Base-by-base conservation (phyloP, 805 yeast genomes). In the Naumovozyma dairenensis region DNA sequence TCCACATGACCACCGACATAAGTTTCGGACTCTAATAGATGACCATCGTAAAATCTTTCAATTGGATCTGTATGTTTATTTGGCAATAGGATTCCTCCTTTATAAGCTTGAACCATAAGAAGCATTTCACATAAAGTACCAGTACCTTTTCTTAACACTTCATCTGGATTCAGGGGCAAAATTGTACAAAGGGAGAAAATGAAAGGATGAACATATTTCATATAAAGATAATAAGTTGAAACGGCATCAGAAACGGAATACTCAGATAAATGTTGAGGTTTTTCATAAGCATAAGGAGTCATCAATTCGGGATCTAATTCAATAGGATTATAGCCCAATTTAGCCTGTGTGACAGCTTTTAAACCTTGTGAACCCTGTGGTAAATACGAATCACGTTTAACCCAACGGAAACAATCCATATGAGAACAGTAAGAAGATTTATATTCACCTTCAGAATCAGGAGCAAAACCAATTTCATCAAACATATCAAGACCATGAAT, bases 231-330 rank as follows among this genome's bases (percentile, higher is more conserved):
- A 55, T 87, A 92, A 0, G 99, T 92, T 4, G 98, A 98, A 25
- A 93, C 98, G 9, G 99, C 99, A 68, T 92, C 99, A 37, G 98
- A 93, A 18, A 92, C 99, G 1, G 98, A 93, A 58, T 92, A 92
- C 54, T 93, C 98, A 0, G 98, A 85, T 33, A 92, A 60, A 3
- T 80, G 62, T 51, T 92, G 97, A 1, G 99, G 98, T 47, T 80
- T 74, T 49, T 87, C 95, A 45, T 79, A 75, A 3, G 99, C 99
- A 57, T 89, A 92, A 0, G 96, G 96, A 0, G 96, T 86, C 99
- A 92, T 92, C 32, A 87, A 64, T 59, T 92, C 99, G 0, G 99
- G 99, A 48, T 92, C 98, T 38, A 92, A 66, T 59, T 92, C 98
- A 12, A 87, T 78, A 4, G 99, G 99, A 51, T 89, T 86, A 51